Base-by-base conservation (phyloP, 2,329 filamentous ascomycete genomes). In the Didymella lethalis region DNA sequence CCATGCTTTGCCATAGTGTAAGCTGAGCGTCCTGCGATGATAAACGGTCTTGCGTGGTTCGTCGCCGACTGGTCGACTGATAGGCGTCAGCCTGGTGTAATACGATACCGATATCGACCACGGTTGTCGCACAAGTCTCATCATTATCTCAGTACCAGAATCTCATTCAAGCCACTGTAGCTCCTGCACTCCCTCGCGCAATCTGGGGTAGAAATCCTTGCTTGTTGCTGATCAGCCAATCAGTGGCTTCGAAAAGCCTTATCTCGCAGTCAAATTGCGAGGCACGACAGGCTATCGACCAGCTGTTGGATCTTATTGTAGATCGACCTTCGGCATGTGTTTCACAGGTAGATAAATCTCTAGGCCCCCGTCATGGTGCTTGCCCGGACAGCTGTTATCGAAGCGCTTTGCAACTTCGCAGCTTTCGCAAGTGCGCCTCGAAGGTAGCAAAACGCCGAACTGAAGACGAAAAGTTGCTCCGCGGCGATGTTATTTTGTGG, bases 231-330 rank as follows among this genome's bases (percentile, higher is more conserved):
- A 23, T 40, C 40, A 44, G 43, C 68, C 68, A 66, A 68, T 70
- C 59, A 64, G 47, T 38, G 20, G 18, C 18, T 31, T 48, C 55
- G 38, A 62, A 67, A 48, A 64, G 62, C 62, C 65, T 74, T 72
- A 72, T 74, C 70, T 68, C 96, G 57, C 63, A 63, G 49, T 63
- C 34, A 59, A 34, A 32, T 38, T 26, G 46, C 32, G 12, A 41
- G 31, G 53, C 31, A 45, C 40, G 41, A 48, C n/a, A 4, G 20
- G 32, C n/a, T 40, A 1, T 12, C 25, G 50, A 14, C 6, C 20
- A 34, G 29, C 14, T 18, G 12, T 47, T 16, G 38, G 18, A 10
- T 20, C 32, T 4, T n/a, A 11, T 4, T 16, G 3, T 18, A 8
- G 47, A 38, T 46, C 41, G 16, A 36, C 7, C 12, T 20, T 20